These are phyloP conservation scores for Rhodotorula kratochvilovae DNA, from an alignment of 768 basidiomycete species.

Conservation along the genomic window DNA sequence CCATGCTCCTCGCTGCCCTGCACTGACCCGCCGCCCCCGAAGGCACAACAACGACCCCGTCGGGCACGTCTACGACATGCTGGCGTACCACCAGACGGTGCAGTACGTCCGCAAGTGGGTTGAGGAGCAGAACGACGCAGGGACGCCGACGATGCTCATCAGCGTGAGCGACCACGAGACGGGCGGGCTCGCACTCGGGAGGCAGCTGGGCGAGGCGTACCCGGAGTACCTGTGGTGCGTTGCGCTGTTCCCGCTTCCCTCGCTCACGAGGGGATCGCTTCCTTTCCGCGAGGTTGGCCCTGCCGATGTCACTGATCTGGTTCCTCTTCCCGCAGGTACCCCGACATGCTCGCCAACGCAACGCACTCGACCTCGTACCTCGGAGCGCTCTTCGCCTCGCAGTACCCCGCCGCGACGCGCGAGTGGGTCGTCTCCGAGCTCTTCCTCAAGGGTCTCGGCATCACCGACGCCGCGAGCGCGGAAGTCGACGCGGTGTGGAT, in stretches of 20 bases:
- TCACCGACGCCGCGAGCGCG: slow-evolving; percentile 29
- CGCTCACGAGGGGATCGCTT: too few relatives aligned
- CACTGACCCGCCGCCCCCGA: neutral
- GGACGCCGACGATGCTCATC: slow-evolving; percentile 39
- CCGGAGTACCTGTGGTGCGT: slow-evolving; percentile 39
- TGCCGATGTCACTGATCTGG: neutral
- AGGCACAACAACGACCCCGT: slow-evolving; percentile 34
- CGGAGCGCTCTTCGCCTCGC: slow-evolving; percentile 22
- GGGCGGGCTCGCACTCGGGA: slow-evolving; percentile 42
- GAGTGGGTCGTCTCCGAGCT: slow-evolving; percentile 32
- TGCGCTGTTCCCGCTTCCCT: too few relatives aligned
- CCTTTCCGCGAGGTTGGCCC: neutral
- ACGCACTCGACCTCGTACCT: slow-evolving; percentile 39
- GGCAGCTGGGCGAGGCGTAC: slow-evolving; percentile 38
- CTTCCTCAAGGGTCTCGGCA: slow-evolving; percentile 40
- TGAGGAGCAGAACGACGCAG: slow-evolving; percentile 27
- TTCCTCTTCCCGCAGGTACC: slow-evolving; percentile 34
- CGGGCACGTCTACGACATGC: slow-evolving; percentile 39
- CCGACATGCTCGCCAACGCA: slow-evolving; percentile 40
- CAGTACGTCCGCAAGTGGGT: slow-evolving; percentile 38
- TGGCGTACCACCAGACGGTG: slow-evolving; percentile 43
- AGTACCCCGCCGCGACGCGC: slow-evolving; percentile 18
- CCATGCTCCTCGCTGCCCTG: neutral
- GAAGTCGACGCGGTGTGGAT: slow-evolving; percentile 36
- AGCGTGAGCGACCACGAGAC: slow-evolving; percentile 45